phyloP scores from a whole-genome alignment of 371 early-diverging fungal genomes.

The Saksenaea oblongispora region DNA sequence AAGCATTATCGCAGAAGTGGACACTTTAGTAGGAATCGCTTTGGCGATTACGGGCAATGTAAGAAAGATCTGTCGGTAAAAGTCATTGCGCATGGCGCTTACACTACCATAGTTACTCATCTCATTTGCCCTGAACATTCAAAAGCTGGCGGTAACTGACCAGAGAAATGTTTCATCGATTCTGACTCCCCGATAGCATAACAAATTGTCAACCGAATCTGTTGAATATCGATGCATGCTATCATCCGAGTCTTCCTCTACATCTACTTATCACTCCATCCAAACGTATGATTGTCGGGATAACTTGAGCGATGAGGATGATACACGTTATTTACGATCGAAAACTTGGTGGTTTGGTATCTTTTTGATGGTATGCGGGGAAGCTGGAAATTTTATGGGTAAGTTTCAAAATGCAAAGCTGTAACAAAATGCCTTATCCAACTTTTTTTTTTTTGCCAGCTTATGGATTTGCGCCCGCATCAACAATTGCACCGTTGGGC shows the following conservation, averaged over 20 bases:
- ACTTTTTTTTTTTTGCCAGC: slow-evolving; percentile 29
- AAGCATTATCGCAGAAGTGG: slow-evolving; percentile 9
- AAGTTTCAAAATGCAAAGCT: slow-evolving; percentile 1
- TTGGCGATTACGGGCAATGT: slow-evolving; percentile 28
- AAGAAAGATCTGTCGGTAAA: neutral
- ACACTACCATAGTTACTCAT: slow-evolving; percentile 1
- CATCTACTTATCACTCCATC: neutral
- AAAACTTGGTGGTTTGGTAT: slow-evolving; percentile 70
- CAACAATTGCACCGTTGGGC: slow-evolving; percentile 71
- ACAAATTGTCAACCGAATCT: slow-evolving; percentile 7
- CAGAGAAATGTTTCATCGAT: neutral
- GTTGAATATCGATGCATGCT: neutral
- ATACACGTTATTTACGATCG: slow-evolving; percentile 44
- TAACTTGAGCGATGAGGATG: slow-evolving; percentile 16
- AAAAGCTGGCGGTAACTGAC: slow-evolving; percentile 25
- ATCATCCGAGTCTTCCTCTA: slow-evolving; percentile 17
- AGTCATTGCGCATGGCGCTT: too few relatives aligned
- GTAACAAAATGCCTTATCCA: neutral
- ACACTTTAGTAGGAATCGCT: slow-evolving; percentile 22
- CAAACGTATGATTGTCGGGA: slow-evolving; percentile 3
- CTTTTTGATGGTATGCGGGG: slow-evolving; percentile 57
- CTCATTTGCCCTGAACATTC: slow-evolving; percentile 17
- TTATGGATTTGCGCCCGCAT: slow-evolving; percentile 74
- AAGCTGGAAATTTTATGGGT: slow-evolving; percentile 51
- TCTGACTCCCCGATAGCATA: slow-evolving; percentile 14